Base-by-base conservation (phyloP, 306 rosid species). In the Begonia loranthoides region DNA sequence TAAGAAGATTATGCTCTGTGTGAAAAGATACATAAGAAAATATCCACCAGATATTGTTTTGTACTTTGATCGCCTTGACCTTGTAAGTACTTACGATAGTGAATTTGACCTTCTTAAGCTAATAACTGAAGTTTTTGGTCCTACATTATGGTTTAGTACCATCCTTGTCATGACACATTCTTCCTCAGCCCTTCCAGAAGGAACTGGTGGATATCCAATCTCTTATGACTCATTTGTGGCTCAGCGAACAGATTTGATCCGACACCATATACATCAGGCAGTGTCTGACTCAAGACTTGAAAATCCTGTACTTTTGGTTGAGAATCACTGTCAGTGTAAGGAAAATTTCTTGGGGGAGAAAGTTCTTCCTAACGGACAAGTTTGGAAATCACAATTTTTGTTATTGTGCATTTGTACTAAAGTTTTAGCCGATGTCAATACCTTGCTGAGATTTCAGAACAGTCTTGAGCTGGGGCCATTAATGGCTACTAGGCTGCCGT, bases 321-420 rank as follows among this genome's bases (percentile, higher is more conserved):
- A 92, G 78, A 92, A 86, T 69, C 99, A 92, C 77, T 79, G 78
- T 70, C 76, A 73, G 21, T 92, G 94, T 69, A 82, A 62, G 47
- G 80, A 49, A 76, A 80, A 86, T 66, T 41, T 45, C 47, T 50
- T 15, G 67, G 99, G 99, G 66, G 94, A 92, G 73, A 86, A 67
- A 76, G 58, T 92, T 60, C 96, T 92, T 71, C 99, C 99, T 8
- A 83, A 92, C 68, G 99, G 99, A 57, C 83, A 70, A 75, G 94
- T 80, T 67, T 92, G 99, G 99, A 92, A 72, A 68, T 82, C 86
- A 57, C 87, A 82, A 51, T 76, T 86, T 59, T 65, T 83, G 78
- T 67, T 86, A 63, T 73, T 74, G 52, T 86, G 96, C 68, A 59
- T 86, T 56, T 92, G 94, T 64, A 76, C 86, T 40, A 92, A 92